Evolutionary conservation across 257 asterid genomes (phyloP).

Genomic region (Phtheirospermum japonicum): DNA sequence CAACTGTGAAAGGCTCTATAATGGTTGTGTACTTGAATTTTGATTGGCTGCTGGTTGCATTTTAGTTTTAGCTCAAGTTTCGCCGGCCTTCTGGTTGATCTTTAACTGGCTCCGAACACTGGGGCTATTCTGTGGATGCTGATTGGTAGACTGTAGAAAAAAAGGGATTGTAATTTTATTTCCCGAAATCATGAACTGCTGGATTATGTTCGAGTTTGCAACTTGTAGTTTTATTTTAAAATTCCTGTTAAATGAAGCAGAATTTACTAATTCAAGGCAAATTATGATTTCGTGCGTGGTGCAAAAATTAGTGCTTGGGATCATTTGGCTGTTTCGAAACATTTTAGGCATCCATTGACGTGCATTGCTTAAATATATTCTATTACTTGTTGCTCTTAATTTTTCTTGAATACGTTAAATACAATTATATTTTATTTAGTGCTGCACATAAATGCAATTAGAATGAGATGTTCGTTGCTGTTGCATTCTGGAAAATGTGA

Average conservation of each 20-base stretch:
- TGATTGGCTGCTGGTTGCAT: slow-evolving; percentile 9
- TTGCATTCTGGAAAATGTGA: slow-evolving; percentile 19
- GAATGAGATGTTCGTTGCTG: slow-evolving; percentile 1
- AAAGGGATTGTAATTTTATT: slow-evolving; percentile 5
- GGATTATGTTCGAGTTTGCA: background rate
- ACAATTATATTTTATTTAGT: too few species aligned
- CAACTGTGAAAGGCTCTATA: slow-evolving; percentile 7
- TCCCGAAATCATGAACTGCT: slow-evolving; percentile 16
- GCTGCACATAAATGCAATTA: background rate
- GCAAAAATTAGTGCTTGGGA: slow-evolving; percentile 17
- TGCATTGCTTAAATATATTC: slow-evolving; percentile 21
- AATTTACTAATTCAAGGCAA: slow-evolving; percentile 5
- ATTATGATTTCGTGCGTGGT: slow-evolving; percentile 11
- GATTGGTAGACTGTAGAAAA: background rate
- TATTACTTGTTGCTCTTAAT: too few species aligned
- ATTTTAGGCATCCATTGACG: slow-evolving; percentile 7
- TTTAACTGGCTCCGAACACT: slow-evolving; percentile 15
- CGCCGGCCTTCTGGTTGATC: slow-evolving; percentile 12
- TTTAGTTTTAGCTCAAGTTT: slow-evolving; percentile 20
- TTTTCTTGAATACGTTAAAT: too few species aligned
- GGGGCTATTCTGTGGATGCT: slow-evolving; percentile 21
- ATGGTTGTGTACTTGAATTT: slow-evolving; percentile 24
- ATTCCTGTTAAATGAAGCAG: slow-evolving; percentile 21
- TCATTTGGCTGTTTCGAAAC: slow-evolving; percentile 21
- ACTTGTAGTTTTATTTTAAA: slow-evolving; percentile 6